These are phyloP conservation scores for Metschnikowia shivogae DNA, from an alignment of 805 yeast genomes.

Conservation along the genomic window DNA sequence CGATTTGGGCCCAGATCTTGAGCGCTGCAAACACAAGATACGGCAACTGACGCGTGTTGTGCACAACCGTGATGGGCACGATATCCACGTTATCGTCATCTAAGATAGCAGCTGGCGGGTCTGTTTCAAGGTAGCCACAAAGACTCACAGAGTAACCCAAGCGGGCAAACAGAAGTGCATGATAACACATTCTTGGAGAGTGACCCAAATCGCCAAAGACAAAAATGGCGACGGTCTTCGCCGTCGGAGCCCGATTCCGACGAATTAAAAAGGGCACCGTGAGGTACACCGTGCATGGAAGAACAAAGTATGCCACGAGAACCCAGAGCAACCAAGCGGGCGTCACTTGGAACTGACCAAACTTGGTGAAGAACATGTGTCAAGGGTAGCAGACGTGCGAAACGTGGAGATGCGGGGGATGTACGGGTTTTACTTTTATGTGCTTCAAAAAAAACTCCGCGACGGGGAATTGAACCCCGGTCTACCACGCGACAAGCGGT, in stretches of 20 bases:
- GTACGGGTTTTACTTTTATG: not conserved
- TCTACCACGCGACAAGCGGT: no score
- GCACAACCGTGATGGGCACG: slow-evolving; percentile 41
- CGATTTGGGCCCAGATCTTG: slow-evolving; percentile 60
- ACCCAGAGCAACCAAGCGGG: slow-evolving; percentile 41
- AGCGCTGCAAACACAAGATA: slow-evolving; percentile 51
- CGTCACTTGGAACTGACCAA: slow-evolving; percentile 7
- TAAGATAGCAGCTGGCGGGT: slow-evolving; percentile 46
- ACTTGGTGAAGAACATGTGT: slow-evolving; percentile 5
- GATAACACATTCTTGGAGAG: slow-evolving; percentile 92
- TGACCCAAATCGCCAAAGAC: slow-evolving; percentile 94
- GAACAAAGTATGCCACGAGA: slow-evolving; percentile 40
- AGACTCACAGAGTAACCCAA: slow-evolving; percentile 72
- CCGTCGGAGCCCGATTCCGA: slow-evolving; percentile 20
- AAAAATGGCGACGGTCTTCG: slow-evolving; percentile 62
- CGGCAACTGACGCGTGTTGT: slow-evolving; percentile 42
- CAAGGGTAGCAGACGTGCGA: not conserved
- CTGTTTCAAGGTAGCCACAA: slow-evolving; percentile 74
- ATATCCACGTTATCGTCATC: slow-evolving; percentile 51
- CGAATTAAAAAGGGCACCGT: slow-evolving; percentile 35
- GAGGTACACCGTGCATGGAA: slow-evolving; percentile 43
- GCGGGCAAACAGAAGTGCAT: slow-evolving; percentile 71
- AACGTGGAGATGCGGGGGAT: not conserved
- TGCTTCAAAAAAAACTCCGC: no score
- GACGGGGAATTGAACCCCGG: slow-evolving; percentile 11